Percentiles rank a stretch among this genome's conserved stretches.
Conservation (phyloP, 2,329 filamentous ascomycete genomes). For the Colletotrichum lupini region DNA sequence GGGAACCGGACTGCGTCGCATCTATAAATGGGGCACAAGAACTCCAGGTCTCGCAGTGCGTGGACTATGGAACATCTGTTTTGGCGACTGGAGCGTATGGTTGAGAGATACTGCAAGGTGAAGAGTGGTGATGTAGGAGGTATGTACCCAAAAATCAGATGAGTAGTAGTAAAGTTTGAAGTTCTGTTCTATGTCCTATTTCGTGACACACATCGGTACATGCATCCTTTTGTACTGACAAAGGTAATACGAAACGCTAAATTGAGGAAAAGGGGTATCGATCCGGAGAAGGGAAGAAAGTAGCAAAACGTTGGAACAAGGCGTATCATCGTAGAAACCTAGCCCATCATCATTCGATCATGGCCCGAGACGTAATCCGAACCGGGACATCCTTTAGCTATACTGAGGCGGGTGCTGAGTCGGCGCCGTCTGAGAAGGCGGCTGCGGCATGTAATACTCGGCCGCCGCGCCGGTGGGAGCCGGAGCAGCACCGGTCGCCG, state of each 20-base stretch:
- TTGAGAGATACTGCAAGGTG: not conserved
- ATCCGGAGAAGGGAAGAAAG: not conserved
- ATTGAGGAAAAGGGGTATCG: not conserved
- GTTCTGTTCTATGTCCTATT: not conserved
- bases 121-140: not conserved
- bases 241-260: not conserved
- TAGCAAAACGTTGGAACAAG: not conserved
- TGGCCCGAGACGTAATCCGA: not conserved
- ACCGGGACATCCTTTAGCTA: not conserved
- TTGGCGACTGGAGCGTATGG: no score
- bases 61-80: not conserved
- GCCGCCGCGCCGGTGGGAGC: slow-evolving; percentile 20
- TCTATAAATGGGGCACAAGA: no score
- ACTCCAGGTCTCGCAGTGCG: not conserved
- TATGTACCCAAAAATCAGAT: not conserved
- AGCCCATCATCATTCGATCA: no score
- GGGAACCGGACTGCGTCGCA: no score
- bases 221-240: not conserved
- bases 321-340: not conserved
- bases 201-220: not conserved
- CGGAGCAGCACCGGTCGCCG: not conserved
- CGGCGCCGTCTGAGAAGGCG: slow-evolving; percentile 22
- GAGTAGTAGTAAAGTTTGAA: not conserved
- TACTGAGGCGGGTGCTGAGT: slow-evolving; percentile 28
- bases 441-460: slow-evolving; percentile 28